phyloP scores from a whole-genome alignment of 331 rosid genomes.

The Stylosanthes scabra region DNA sequence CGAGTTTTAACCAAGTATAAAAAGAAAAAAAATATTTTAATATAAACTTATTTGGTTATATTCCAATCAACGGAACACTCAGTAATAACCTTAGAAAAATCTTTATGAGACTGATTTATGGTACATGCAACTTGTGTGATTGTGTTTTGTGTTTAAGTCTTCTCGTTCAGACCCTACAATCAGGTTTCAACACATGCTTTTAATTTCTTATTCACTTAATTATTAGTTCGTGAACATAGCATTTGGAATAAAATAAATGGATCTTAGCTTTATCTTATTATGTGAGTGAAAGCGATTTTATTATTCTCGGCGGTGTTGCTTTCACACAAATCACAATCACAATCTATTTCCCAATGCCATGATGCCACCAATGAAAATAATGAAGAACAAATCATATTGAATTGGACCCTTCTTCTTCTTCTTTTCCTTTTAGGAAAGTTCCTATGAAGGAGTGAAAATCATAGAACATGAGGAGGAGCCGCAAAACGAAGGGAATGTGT shows the following conservation, averaged over 20 bases:
- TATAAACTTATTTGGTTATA: no score
- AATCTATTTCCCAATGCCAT: constrained; percentile 33
- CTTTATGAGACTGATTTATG: background rate
- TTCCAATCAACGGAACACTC: no score
- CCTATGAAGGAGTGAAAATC: background rate
- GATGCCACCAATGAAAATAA: constrained; percentile 35
- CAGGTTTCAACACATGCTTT: background rate
- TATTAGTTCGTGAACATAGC: constrained; percentile 5
- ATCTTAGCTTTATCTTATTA: constrained; percentile 38
- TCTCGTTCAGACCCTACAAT: background rate
- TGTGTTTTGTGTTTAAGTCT: background rate
- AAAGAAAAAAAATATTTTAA: no score
- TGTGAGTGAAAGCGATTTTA: constrained; percentile 44
- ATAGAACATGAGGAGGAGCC: background rate
- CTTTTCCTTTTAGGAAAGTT: constrained; percentile 15
- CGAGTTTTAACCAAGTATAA: no score
- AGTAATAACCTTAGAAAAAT: background rate
- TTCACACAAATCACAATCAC: constrained; percentile 33
- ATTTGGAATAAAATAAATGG: constrained; percentile 16
- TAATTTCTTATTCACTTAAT: background rate
- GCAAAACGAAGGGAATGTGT: background rate
- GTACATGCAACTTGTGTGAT: background rate
- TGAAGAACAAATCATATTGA: constrained; percentile 12
- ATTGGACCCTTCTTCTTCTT: constrained; percentile 2
- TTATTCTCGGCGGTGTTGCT: constrained; percentile 26